phyloP scores from a whole-genome alignment of 176 grass and related monocot genomes.

The Avena atlantica region DNA sequence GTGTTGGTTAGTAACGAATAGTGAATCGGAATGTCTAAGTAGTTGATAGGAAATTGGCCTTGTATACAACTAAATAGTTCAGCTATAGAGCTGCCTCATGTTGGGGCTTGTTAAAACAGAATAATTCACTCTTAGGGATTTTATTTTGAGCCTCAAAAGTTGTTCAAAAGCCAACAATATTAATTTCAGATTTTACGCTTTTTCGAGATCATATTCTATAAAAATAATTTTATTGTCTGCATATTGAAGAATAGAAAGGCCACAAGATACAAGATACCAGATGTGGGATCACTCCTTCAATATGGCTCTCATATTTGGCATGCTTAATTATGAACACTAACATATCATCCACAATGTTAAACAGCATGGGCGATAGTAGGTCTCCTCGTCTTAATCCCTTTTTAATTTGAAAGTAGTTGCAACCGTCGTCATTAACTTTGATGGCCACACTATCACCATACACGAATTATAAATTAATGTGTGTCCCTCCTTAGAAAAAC shows the following conservation, averaged over 20 bases:
- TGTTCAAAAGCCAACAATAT: neutral
- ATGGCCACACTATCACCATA: neutral
- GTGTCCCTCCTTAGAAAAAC: neutral
- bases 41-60: too few relatives aligned
- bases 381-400: neutral
- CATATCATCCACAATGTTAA: neutral
- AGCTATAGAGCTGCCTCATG: too few relatives aligned
- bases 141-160: neutral
- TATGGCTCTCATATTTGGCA: neutral
- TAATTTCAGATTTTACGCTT: neutral
- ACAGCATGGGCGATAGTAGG: neutral
- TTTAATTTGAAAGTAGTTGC: neutral
- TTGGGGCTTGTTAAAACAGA: too few relatives aligned
- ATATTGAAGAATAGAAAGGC: neutral
- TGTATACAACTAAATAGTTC: too few relatives aligned
- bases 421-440: neutral
- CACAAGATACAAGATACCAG: neutral
- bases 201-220: neutral
- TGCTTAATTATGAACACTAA: neutral
- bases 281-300: neutral
- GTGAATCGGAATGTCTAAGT: neutral
- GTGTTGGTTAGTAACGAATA: neutral
- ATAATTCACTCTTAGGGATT: neutral
- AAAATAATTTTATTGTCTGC: neutral
- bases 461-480: neutral